These are phyloP conservation scores for Cucurbita ficifolia DNA, from an alignment of 306 rosid genomes.

Conservation along the genomic window DNA sequence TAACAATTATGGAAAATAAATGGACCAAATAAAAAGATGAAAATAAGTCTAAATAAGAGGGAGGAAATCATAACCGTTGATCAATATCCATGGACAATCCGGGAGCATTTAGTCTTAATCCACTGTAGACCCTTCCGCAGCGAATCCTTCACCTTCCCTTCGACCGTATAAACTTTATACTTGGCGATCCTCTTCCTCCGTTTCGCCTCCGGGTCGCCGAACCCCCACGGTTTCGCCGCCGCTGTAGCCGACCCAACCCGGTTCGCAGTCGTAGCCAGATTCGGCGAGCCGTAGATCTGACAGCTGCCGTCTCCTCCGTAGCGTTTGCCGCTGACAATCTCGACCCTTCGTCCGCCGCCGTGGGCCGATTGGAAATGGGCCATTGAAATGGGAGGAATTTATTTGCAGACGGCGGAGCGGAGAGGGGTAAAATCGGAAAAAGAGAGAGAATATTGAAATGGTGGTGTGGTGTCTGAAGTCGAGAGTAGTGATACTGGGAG, in stretches of 20 bases:
- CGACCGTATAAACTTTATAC: conserved; percentile 55
- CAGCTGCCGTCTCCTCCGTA: conserved; percentile 10
- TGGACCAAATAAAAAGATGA: background rate
- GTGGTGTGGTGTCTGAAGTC: background rate
- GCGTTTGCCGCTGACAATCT: conserved; percentile 57
- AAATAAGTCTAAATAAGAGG: background rate
- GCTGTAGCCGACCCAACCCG: conserved; percentile 11
- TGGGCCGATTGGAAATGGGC: conserved; percentile 26
- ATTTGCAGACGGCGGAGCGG: background rate
- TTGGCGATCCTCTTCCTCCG: conserved; percentile 57
- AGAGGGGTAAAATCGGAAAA: background rate
- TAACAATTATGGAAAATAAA: no score
- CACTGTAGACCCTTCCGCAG: conserved; percentile 49
- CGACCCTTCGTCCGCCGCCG: conserved; percentile 19
- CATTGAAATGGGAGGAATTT: conserved; percentile 9
- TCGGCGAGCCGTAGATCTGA: conserved; percentile 8
- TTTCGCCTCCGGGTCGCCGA: conserved; percentile 34
- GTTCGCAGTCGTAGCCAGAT: conserved; percentile 8
- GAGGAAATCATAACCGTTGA: background rate
- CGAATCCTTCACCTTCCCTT: conserved; percentile 51
- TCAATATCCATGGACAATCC: conserved; percentile 35
- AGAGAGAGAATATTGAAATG: background rate
- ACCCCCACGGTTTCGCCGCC: conserved; percentile 27
- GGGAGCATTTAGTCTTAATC: conserved; percentile 58
- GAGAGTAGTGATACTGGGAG: background rate